Conservation (phyloP, 2,329 filamentous ascomycete genomes). For the Ophiostoma himal-ulmi region DNA sequence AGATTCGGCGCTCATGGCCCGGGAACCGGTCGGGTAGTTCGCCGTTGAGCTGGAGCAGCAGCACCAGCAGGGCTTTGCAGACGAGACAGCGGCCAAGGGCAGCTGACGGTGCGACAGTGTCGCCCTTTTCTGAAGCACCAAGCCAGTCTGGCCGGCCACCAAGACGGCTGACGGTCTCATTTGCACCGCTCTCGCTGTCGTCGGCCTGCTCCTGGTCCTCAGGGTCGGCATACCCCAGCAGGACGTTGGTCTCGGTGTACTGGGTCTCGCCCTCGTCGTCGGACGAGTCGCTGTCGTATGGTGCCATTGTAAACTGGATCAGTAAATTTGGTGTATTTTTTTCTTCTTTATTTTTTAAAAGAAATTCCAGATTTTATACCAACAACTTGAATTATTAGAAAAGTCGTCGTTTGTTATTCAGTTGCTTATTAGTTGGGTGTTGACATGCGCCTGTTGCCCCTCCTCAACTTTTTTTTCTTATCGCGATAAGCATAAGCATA, state of each 20-base stretch:
- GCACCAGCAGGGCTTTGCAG: slow-evolving; percentile 75
- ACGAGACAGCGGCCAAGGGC: slow-evolving; percentile 77
- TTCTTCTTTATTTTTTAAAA: slow-evolving; percentile 22
- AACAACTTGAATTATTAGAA: slow-evolving; percentile 28
- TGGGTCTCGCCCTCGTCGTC: slow-evolving; percentile 53
- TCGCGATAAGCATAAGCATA: slow-evolving; percentile 13
- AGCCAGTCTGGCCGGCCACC: slow-evolving; percentile 86
- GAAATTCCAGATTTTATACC: slow-evolving; percentile 22
- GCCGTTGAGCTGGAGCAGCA: slow-evolving; percentile 85
- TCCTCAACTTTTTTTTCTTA: slow-evolving; percentile 15
- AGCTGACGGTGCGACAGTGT: slow-evolving; percentile 63
- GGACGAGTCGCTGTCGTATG: slow-evolving; percentile 79
- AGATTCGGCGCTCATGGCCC: slow-evolving; percentile 78
- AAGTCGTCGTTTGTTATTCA: neutral
- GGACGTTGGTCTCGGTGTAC: slow-evolving; percentile 76
- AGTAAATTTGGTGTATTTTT: neutral
- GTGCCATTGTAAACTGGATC: slow-evolving; percentile 48
- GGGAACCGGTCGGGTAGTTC: slow-evolving; percentile 84
- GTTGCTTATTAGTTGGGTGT: neutral
- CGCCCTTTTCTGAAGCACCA: slow-evolving; percentile 43
- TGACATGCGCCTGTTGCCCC: slow-evolving; percentile 13
- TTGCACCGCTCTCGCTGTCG: slow-evolving; percentile 4
- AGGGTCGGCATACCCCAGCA: slow-evolving; percentile 78
- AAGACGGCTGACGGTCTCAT: slow-evolving; percentile 78
- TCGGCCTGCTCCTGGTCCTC: slow-evolving; percentile 18